Percentiles rank a stretch among this genome's conserved stretches.
phyloP scores from a whole-genome alignment of 441 rosid species.

The Dalechampia spathulata region DNA sequence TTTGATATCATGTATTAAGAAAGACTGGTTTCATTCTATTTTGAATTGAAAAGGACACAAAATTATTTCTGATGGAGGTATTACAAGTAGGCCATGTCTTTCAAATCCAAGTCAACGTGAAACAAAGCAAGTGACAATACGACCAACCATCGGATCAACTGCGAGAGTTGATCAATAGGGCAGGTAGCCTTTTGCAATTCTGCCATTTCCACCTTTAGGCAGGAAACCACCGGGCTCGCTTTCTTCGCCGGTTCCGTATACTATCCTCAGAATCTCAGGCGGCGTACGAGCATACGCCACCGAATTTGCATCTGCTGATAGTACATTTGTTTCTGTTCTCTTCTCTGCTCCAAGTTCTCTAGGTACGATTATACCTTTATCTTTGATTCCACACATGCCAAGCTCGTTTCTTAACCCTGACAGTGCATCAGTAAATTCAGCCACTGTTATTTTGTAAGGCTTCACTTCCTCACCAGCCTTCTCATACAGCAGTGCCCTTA shows the following conservation, averaged over 20 bases:
- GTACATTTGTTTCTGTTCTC: conserved; percentile 44
- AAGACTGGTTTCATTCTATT: too few relatives aligned
- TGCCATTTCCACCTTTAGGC: conserved; percentile 66
- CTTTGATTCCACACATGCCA: conserved; percentile 44
- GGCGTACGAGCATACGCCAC: conserved; percentile 55
- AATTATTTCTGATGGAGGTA: too few relatives aligned
- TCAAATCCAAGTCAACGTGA: too few relatives aligned
- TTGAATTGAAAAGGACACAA: too few relatives aligned
- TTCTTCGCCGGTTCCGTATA: conserved; percentile 67
- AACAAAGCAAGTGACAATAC: too few relatives aligned
- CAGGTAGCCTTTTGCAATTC: conserved; percentile 48
- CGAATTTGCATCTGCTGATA: conserved; percentile 49
- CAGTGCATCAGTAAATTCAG: conserved; percentile 52
- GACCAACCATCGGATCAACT: too few relatives aligned
- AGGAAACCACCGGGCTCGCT: conserved; percentile 61
- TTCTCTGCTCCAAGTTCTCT: conserved; percentile 40
- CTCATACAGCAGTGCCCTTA: conserved; percentile 49
- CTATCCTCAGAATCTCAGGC: conserved; percentile 59
- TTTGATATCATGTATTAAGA: too few relatives aligned
- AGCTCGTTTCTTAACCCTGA: conserved; percentile 57
- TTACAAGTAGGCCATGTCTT: too few relatives aligned
- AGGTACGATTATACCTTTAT: conserved; percentile 64
- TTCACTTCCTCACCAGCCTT: conserved; percentile 25
- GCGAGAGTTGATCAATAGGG: too few relatives aligned
- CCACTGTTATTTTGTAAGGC: conserved; percentile 54